These are phyloP conservation scores for Erucastrum elatum DNA, from an alignment of 345 rosid genomes.

Conservation along the genomic window DNA sequence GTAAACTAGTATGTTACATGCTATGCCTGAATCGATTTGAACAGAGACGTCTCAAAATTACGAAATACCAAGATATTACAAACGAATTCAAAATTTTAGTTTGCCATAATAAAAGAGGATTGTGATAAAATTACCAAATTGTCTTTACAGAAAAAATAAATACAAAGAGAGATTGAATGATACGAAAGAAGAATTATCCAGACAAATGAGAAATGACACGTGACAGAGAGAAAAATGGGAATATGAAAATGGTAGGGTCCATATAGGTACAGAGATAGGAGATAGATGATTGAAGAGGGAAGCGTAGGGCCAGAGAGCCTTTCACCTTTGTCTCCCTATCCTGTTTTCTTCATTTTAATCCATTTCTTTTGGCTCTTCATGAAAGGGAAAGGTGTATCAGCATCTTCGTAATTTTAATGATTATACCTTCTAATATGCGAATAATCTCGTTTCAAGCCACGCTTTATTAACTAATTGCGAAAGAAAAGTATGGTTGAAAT, in stretches of 20 bases:
- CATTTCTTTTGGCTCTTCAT: conserved; percentile 34
- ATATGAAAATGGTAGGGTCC: conserved; percentile 25
- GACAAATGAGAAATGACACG: conserved; percentile 9
- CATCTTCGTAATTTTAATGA: not conserved
- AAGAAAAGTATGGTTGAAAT: not conserved
- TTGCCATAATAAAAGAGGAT: no score
- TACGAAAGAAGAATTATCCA: conserved; percentile 3
- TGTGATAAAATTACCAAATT: no score
- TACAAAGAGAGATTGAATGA: not conserved
- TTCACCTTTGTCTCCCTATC: conserved; percentile 33
- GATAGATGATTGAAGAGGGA: conserved; percentile 28
- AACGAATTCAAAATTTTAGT: no score
- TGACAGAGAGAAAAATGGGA: conserved; percentile 8
- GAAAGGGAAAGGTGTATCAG: conserved; percentile 33
- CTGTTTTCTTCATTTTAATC: not conserved
- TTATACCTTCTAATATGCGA: not conserved
- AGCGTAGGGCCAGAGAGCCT: no score
- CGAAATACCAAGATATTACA: no score
- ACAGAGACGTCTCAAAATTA: no score
- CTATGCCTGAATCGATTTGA: not conserved
- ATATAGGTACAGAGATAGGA: conserved; percentile 9
- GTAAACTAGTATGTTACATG: not conserved
- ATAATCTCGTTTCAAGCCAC: not conserved
- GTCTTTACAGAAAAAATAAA: not conserved
- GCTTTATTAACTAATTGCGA: no score